Evolutionary conservation across 1,139 yeast genomes (phyloP), one percentile per base, ranked within the genome.

Genomic region (Blastobotrys indianensis): DNA sequence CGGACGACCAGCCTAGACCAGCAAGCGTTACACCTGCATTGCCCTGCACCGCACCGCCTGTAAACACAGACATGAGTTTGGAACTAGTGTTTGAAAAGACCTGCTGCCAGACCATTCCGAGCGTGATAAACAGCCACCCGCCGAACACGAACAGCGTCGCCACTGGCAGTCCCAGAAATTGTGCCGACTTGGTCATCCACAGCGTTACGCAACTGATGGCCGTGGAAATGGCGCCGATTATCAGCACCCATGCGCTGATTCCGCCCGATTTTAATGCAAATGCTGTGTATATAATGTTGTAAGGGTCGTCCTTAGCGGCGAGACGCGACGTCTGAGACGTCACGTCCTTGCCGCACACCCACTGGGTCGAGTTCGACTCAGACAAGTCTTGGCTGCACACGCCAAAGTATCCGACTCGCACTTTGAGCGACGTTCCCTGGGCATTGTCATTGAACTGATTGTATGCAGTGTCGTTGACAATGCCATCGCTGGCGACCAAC

Each of bases 71-170:
- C 15, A 54, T 40, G 6, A 52, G 47, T 13, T 44, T 37, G 10
- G 47, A 41, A 11, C 55, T 49, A 12, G 54, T 50, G 34, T 47
- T 46, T 20, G 52, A 54, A 10, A 52, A 39, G 12, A 55, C 51
- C 44, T 60, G 63, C 41, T 60, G 64, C 60, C 62, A 60, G 11
- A 56, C 52, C 57, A 60, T 52, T 25, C 54, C 56, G 7, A 60
- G 42, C 20, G 59, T 47, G 15, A 49, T 38, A 28, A 58, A 44
- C 20, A 54, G 8, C 28, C 51, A 54, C 7, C 58, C 51, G 10
- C 49, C 32, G 2, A 54, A 38, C 28, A 55, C 48, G 20, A 48
- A 37, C 8, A 43, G 42, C 1, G 60, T 49, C 3, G 58, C 56
- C 32, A 52, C 30, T 2, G 56, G 51, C 43, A 54, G 52, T 15